Evolutionary conservation across 306 rosid species (phyloP).

Genomic region (Gillenia trifoliata): DNA sequence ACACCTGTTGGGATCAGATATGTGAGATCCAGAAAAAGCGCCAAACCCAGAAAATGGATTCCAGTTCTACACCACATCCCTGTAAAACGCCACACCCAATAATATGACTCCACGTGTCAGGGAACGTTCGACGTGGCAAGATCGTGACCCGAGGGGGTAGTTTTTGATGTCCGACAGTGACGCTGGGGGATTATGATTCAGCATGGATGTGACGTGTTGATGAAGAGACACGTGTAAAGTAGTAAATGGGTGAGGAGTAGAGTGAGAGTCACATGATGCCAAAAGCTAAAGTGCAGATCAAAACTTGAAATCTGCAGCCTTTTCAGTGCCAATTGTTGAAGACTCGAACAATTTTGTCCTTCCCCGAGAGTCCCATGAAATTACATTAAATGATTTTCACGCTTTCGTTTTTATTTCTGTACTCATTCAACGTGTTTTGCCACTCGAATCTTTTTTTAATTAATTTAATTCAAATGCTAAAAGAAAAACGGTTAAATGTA

Average conservation of each 20-base stretch:
- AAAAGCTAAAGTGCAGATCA: background rate
- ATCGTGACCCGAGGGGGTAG: background rate
- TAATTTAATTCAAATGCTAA: no score
- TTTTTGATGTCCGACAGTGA: no score
- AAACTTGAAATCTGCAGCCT: background rate
- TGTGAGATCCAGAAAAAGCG: slow-evolving; percentile 40
- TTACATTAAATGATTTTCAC: no score
- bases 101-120: background rate
- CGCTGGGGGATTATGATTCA: background rate
- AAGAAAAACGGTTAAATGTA: no score
- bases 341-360: background rate
- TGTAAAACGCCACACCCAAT: accelerated
- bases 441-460: no score
- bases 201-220: background rate
- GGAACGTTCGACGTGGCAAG: background rate
- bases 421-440: background rate
- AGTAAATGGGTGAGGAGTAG: background rate
- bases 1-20: background rate
- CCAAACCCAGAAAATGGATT: slow-evolving; percentile 3
- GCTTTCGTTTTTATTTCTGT: background rate
- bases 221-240: background rate
- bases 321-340: background rate
- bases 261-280: background rate
- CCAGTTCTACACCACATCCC: background rate
- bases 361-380: background rate